Evolutionary conservation across 371 early-diverging fungal species (phyloP).

Genomic region (Parasitella parasitica): DNA sequence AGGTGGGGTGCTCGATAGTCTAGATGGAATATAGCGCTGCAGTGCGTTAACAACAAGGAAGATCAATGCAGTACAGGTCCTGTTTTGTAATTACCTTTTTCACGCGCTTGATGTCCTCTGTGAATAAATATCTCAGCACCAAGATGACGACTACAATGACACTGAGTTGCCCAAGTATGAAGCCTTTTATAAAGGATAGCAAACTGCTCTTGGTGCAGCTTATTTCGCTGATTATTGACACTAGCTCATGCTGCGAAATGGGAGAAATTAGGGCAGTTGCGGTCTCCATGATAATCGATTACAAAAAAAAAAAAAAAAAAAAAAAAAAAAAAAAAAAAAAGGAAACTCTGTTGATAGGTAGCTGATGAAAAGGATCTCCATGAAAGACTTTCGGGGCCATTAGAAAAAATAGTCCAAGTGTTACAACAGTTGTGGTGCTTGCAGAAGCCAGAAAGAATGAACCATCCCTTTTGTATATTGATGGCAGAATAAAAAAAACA

Average conservation of each 20-base stretch:
- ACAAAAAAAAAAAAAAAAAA: background rate
- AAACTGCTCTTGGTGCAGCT: constrained; percentile 31
- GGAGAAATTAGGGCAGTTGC: background rate
- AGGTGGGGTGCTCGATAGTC: constrained; percentile 41
- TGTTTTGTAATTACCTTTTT: constrained; percentile 41
- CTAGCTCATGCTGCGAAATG: background rate
- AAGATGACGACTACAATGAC: constrained; percentile 56
- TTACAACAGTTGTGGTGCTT: too few relatives aligned
- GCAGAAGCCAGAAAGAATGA: too few relatives aligned
- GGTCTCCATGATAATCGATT: background rate
- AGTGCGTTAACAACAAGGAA: background rate
- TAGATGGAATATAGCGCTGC: constrained; percentile 45
- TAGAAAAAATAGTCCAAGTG: too few relatives aligned
- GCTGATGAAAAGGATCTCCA: too few relatives aligned
- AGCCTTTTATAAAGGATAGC: constrained; percentile 54
- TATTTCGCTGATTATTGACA: background rate
- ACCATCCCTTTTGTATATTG: too few relatives aligned
- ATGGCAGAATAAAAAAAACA: too few relatives aligned
- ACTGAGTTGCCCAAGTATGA: constrained; percentile 62
- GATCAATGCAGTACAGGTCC: background rate
- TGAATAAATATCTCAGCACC: constrained; percentile 59
- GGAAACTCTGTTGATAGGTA: too few relatives aligned
- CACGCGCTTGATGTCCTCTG: constrained; percentile 56
- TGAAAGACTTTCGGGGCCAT: too few relatives aligned
- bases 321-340: background rate